Conservation (phyloP, 2,329 filamentous ascomycete genomes). For the Myriosclerotinia duriaeana region DNA sequence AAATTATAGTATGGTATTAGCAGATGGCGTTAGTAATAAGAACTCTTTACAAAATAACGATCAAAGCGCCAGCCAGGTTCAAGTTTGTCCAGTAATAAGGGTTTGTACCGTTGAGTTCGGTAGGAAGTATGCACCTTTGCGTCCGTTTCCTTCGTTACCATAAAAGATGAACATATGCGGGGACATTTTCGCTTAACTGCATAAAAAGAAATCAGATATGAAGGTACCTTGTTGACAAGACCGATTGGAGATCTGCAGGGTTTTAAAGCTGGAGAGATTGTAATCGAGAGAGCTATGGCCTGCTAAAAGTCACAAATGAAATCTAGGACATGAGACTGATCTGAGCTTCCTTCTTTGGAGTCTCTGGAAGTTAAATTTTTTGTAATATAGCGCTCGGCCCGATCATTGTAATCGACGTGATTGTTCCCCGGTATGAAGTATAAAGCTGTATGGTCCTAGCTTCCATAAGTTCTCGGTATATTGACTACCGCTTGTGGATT, state of each 20-base stretch:
- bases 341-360: slow-evolving; percentile 32
- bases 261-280: neutral
- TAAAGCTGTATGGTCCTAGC: neutral
- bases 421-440: slow-evolving; percentile 5
- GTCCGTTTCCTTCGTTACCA: slow-evolving; percentile 16
- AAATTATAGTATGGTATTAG: neutral
- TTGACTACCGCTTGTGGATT: neutral
- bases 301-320: slow-evolving; percentile 6
- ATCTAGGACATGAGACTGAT: slow-evolving; percentile 3
- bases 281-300: slow-evolving; percentile 2
- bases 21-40: neutral
- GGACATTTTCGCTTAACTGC: neutral
- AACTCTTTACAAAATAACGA: neutral
- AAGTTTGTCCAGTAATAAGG: neutral
- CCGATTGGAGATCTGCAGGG: neutral
- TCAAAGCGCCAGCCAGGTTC: neutral
- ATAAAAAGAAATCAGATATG: neutral
- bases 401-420: slow-evolving; percentile 1
- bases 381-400: neutral
- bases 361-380: slow-evolving; percentile 26
- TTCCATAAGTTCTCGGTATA: neutral
- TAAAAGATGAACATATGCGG: slow-evolving; percentile 10
- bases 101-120: slow-evolving; percentile 12
- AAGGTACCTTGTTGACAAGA: neutral
- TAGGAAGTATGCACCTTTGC: slow-evolving; percentile 4